These are phyloP conservation scores for Phytophthora sp. DNA, from an alignment of 352 stramenopile genomes.

Conservation along the genomic window DNA sequence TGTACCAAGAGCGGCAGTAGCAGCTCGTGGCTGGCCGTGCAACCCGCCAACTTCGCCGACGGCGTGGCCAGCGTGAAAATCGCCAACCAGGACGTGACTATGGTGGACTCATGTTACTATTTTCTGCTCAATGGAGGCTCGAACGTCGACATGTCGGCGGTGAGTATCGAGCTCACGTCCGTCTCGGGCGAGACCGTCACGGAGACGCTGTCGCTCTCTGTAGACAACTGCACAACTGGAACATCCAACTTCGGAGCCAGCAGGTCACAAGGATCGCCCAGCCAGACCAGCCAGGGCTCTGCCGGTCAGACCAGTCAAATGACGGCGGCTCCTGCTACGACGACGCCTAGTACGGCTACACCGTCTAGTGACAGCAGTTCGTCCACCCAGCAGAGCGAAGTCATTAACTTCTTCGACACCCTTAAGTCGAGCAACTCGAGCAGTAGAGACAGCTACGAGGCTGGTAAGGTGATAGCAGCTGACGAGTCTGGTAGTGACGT, in stretches of 20 bases:
- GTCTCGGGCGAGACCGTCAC: slow-evolving; percentile 55
- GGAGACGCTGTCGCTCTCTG: slow-evolving; percentile 53
- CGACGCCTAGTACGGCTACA: slow-evolving; percentile 10
- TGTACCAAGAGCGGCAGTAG: slow-evolving; percentile 62
- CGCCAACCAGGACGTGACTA: slow-evolving; percentile 61
- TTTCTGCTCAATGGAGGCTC: slow-evolving; percentile 50
- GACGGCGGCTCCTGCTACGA: slow-evolving; percentile 2
- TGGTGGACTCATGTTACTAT: slow-evolving; percentile 76
- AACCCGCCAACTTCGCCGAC: slow-evolving; percentile 47
- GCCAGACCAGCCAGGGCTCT: slow-evolving; percentile 26
- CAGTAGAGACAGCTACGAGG: slow-evolving; percentile 8
- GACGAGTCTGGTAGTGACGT: slow-evolving; percentile 29
- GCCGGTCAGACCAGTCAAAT: slow-evolving; percentile 18
- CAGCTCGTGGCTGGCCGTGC: slow-evolving; percentile 49
- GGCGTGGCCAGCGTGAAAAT: slow-evolving; percentile 49
- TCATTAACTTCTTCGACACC: slow-evolving; percentile 24
- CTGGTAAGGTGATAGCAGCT: slow-evolving; percentile 30
- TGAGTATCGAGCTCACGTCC: slow-evolving; percentile 59
- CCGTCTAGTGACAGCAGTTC: slow-evolving; percentile 2
- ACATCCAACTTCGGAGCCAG: slow-evolving; percentile 32
- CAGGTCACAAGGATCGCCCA: slow-evolving; percentile 19
- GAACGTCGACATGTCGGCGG: slow-evolving; percentile 38
- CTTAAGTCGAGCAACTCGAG: slow-evolving; percentile 18
- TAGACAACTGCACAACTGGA: slow-evolving; percentile 48
- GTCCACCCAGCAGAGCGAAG: slow-evolving; percentile 18